Base-by-base conservation (phyloP, 2,329 filamentous ascomycete species). In the Alternaria brassicicola region DNA sequence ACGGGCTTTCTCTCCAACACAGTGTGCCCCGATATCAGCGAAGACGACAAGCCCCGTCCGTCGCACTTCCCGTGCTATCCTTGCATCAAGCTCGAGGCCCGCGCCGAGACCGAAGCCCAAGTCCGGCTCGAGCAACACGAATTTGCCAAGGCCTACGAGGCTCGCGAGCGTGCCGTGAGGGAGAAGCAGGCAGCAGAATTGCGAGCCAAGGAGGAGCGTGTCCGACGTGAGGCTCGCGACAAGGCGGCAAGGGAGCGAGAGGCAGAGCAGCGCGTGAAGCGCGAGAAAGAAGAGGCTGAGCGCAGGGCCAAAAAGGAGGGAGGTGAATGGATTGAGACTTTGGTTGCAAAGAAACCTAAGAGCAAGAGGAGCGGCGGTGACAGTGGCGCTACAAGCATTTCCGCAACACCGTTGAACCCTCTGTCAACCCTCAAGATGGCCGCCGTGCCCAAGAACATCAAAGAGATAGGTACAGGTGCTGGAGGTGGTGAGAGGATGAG, bases 1-100 rank as follows among this genome's bases (percentile, higher is more conserved):
- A 28, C 62, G 1, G 66, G 67, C 45, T 56, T 62, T 48, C 49
- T 69, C 49, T 60, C 54, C 57, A 67, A 70, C 50, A 64, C 57
- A 3, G 63, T 70, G 2, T 67, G 67, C 55, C 43, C 35, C 8
- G 58, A 63, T 55, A 68, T 68, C 10, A 41, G 36, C 42, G 52
- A 59, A 10, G 59, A 65, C 41, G 49, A 54, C 1, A 26, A 28
- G 3, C 59, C 55, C 1, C 66, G 67, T 8, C 45, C 31, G 5
- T 66, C 62, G 9, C 59, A 70, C 61, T 71, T 71, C 49, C 67
- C 66, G 1, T 71, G 69, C 53, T 71, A 59, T 41, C 13, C 33
- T 1, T 71, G 69, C 60, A 69, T 71, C 56, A 65, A 63, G 39
- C 19, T 30, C 4, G 52, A 62, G n/a, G 62, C 56, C 4, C 62